Percentiles rank a stretch among this genome's conserved stretches.
phyloP scores from a whole-genome alignment of 257 asterid species.

The Knoxia roxburghii region DNA sequence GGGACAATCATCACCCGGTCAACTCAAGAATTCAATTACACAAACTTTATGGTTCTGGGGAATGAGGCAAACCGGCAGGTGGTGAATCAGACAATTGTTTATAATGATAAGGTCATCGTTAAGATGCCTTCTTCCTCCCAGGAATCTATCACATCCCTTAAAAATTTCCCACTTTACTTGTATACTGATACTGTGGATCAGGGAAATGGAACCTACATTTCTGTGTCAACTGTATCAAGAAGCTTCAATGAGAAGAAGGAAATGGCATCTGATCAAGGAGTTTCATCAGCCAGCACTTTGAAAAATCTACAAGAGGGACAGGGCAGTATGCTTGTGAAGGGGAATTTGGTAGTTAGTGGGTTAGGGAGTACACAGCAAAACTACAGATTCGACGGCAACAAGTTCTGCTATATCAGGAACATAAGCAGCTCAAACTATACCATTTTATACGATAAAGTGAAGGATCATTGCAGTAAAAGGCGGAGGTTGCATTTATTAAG shows the following conservation, averaged over 20 bases:
- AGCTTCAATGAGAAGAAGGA: conserved; percentile 41
- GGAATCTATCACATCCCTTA: conserved; percentile 20
- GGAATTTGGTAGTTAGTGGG: conserved; percentile 40
- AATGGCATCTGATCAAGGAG: conserved; percentile 22
- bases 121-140: conserved; percentile 21
- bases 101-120: conserved; percentile 27
- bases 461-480: conserved; percentile 24
- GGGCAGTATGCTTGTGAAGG: conserved; percentile 49
- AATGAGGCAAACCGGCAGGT: conserved; percentile 51
- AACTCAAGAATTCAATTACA: conserved; percentile 32
- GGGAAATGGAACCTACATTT: conserved; percentile 36
- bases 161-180: conserved; percentile 29
- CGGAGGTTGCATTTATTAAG: neutral
- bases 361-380: conserved; percentile 55
- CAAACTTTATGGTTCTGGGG: conserved; percentile 48
- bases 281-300: conserved; percentile 23
- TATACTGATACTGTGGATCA: conserved; percentile 33
- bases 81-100: conserved; percentile 44
- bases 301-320: conserved; percentile 51
- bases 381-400: conserved; percentile 26
- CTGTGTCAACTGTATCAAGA: conserved; percentile 46
- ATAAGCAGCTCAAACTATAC: conserved; percentile 73
- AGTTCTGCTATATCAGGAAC: conserved; percentile 49
- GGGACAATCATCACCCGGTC: conserved; percentile 42
- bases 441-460: conserved; percentile 45